Evolutionary conservation across 1,139 yeast genomes (phyloP), one percentile per base, ranked within the genome.

Genomic region (Geotrichum reessii): DNA sequence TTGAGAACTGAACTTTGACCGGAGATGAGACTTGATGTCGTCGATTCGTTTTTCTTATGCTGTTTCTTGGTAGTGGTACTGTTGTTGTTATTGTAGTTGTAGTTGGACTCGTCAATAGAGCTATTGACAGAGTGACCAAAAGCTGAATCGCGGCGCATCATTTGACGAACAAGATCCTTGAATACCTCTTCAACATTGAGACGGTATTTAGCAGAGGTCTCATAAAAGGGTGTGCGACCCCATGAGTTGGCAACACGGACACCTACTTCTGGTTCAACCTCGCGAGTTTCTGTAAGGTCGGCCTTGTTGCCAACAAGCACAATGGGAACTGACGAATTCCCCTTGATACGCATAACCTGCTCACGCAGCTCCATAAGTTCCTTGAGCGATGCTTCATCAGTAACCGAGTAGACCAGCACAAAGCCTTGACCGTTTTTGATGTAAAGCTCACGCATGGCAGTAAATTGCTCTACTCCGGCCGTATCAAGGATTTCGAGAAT

Each of bases 301-400:
- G 74, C 81, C 64, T 77, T 77, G 65, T 75, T 76, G 52, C 76
- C 80, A 11, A 77, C 79, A 40, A 77, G 69, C 22, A 77, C 74
- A 58, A 76, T 69, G 3, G 80, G 80, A 52, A 74, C 73, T 56
- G 68, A 71, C 31, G 65, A 60, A 56, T 71, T 69, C 56, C 75
- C 97, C 73, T 95, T 93, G 63, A 92, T 96, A 64, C 96, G 78
- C 67, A 86, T 76, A n/a, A 93, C 95, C 74, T 92, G 97, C 67
- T 88, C 93, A 65, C 95, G 81, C 65, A 93, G 80, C 31, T 90
- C 87, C 67, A 85, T 75, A 63, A 93, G 78, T 71, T 91, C 96
- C 65, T 85, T 83, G 63, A 93, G 78, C 4, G 97, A 87, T 66
- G 85, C 83, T 64, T 86, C 85, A 68, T 89, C 95, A 9, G 95